Percentiles rank a stretch among this genome's conserved stretches.
These are phyloP conservation scores for Corchorus capsularis DNA, from an alignment of 345 rosid genomes.

Conservation along the genomic window DNA sequence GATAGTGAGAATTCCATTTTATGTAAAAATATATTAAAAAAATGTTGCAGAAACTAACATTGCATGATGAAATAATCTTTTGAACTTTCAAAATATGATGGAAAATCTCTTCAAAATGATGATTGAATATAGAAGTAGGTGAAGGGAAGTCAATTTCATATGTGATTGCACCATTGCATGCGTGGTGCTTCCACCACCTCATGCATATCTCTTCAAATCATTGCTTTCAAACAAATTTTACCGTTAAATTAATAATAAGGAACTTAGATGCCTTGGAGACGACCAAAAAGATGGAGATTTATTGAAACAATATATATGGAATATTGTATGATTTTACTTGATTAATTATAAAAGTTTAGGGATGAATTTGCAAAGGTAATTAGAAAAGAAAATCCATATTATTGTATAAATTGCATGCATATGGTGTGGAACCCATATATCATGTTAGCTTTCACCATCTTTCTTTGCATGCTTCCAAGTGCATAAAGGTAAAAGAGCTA, in stretches of 20 bases:
- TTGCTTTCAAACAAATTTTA: neutral
- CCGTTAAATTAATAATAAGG: no score
- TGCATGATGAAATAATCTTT: no score
- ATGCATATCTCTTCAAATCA: slow-evolving; percentile 1
- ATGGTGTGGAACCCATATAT: slow-evolving; percentile 7
- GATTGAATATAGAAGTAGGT: neutral
- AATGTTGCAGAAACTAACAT: neutral
- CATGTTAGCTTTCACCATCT: neutral
- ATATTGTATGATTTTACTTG: no score
- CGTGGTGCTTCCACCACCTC: neutral
- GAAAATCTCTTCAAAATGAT: no score
- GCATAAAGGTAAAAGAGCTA: neutral
- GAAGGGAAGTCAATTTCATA: neutral
- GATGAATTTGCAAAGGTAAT: no score
- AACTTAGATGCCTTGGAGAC: no score
- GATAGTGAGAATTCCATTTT: neutral
- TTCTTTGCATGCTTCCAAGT: neutral
- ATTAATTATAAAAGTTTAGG: no score
- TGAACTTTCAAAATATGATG: no score
- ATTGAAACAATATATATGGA: no score
- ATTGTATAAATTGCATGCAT: neutral
- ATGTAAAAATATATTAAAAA: neutral
- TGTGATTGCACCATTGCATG: neutral
- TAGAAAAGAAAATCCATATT: neutral
- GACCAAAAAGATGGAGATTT: no score